phyloP scores from a whole-genome alignment of 208 protist species.

The Crithidia acanthocephali region DNA sequence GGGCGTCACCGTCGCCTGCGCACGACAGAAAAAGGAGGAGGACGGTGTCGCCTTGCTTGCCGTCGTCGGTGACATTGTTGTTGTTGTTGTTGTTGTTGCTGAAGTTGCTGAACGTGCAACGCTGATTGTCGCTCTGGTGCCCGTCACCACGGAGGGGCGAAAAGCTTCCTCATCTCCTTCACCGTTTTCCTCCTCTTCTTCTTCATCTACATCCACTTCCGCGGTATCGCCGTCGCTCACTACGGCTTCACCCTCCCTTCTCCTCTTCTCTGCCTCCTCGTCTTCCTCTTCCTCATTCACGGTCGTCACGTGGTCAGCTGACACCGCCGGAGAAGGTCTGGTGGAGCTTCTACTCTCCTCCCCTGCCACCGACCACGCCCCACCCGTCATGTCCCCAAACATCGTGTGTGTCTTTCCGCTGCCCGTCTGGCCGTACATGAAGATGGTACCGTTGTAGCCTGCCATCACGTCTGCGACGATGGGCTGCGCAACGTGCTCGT shows the following conservation, averaged over 20 bases:
- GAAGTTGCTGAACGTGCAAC: too few species aligned
- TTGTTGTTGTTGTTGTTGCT: background rate
- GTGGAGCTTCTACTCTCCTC: background rate
- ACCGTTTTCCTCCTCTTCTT: constrained; percentile 2
- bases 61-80: background rate
- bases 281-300: constrained; percentile 7
- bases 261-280: too few species aligned
- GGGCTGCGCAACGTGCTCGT: constrained; percentile 79
- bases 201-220: background rate
- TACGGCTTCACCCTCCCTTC: too few species aligned
- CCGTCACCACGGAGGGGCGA: background rate
- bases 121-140: background rate
- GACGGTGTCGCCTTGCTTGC: too few species aligned
- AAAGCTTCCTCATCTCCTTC: constrained; percentile 1
- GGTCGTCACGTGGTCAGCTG: background rate
- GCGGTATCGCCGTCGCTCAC: too few species aligned
- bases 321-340: too few species aligned
- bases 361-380: constrained; percentile 11
- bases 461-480: constrained; percentile 90
- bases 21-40: constrained; percentile 23
- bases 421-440: constrained; percentile 93
- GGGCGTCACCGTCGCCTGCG: constrained; percentile 24
- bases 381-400: constrained; percentile 65
- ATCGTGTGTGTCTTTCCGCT: constrained; percentile 93
- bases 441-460: constrained; percentile 90